phyloP scores from a whole-genome alignment of 2,329 filamentous ascomycete species.

The Remersonia thermophila region DNA sequence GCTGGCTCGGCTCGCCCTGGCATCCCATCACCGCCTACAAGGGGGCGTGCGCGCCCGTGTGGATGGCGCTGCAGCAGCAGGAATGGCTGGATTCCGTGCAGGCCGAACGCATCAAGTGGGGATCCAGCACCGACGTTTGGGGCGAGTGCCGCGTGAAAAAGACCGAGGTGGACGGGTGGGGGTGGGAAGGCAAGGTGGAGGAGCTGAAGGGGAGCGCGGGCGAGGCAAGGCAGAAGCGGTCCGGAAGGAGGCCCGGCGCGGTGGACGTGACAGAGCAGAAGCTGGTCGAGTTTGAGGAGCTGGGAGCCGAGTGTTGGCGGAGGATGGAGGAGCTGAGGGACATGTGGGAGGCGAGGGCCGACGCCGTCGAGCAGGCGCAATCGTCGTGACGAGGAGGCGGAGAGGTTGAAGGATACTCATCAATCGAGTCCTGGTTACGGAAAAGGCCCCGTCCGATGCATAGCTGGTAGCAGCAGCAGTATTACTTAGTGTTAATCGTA shows the following conservation, averaged over 20 bases:
- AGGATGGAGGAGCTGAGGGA: conserved; percentile 59
- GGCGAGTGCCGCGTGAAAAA: conserved; percentile 52
- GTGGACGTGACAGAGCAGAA: conserved; percentile 48
- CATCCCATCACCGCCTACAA: conserved; percentile 66
- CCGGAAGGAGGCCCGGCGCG: conserved; percentile 47
- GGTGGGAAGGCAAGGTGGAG: conserved; percentile 47
- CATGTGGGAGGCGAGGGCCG: conserved; percentile 47
- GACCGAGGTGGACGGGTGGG: conserved; percentile 83
- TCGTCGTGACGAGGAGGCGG: no score
- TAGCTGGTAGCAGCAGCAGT: no score
- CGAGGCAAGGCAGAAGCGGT: conserved; percentile 32
- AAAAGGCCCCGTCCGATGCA: no score
- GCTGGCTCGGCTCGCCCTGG: conserved; percentile 79
- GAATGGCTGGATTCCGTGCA: conserved; percentile 45
- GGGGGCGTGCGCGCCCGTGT: conserved; percentile 64
- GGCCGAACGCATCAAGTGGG: conserved; percentile 65
- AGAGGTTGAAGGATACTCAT: neutral
- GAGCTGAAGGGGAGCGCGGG: conserved; percentile 30
- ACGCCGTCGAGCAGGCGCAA: conserved; percentile 1
- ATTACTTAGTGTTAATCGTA: no score
- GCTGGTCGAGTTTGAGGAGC: conserved; percentile 47
- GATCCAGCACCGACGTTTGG: conserved; percentile 50
- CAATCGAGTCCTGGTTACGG: no score
- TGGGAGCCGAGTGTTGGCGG: conserved; percentile 51
- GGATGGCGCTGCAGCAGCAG: conserved; percentile 60